Conservation (phyloP, 768 basidiomycete genomes). For the Phaeolepiota aurea region DNA sequence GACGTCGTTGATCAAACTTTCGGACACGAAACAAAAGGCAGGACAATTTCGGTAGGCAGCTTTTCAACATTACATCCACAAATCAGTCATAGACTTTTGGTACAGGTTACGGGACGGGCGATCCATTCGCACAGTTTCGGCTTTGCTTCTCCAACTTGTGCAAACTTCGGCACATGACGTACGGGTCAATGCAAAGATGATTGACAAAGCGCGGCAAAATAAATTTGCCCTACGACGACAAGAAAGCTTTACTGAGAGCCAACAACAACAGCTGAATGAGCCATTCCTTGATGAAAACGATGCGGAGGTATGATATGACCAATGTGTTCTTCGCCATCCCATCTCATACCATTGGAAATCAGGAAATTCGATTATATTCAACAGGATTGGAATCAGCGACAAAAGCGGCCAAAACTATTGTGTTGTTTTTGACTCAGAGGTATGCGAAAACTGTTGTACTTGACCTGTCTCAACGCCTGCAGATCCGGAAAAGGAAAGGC, state of each 20-base stretch:
- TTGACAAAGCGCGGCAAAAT: constrained; percentile 57
- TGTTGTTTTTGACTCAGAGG: constrained; percentile 68
- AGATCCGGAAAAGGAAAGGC: constrained; percentile 83
- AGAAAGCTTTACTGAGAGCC: constrained; percentile 49
- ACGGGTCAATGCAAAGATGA: constrained; percentile 53
- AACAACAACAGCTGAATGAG: constrained; percentile 24
- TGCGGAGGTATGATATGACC: constrained; percentile 34
- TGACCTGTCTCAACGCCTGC: too few species aligned
- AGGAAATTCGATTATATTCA: constrained; percentile 69
- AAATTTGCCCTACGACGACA: constrained; percentile 53
- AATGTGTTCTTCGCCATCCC: background rate
- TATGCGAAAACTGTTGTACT: too few species aligned
- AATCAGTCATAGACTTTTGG: constrained; percentile 1
- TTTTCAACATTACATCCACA: background rate
- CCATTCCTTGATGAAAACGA: constrained; percentile 63
- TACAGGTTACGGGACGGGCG: constrained; percentile 82
- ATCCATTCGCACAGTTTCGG: constrained; percentile 90
- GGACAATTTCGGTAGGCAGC: constrained; percentile 74
- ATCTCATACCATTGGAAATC: background rate
- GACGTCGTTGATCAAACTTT: constrained; percentile 80
- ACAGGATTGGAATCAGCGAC: constrained; percentile 74
- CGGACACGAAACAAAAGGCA: constrained; percentile 83
- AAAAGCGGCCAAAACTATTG: constrained; percentile 79
- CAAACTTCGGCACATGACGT: constrained; percentile 92
- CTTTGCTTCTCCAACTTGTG: constrained; percentile 89